phyloP scores from a whole-genome alignment of 108 stramenopile species.

The Pseudonitzschia delicatissima region DNA sequence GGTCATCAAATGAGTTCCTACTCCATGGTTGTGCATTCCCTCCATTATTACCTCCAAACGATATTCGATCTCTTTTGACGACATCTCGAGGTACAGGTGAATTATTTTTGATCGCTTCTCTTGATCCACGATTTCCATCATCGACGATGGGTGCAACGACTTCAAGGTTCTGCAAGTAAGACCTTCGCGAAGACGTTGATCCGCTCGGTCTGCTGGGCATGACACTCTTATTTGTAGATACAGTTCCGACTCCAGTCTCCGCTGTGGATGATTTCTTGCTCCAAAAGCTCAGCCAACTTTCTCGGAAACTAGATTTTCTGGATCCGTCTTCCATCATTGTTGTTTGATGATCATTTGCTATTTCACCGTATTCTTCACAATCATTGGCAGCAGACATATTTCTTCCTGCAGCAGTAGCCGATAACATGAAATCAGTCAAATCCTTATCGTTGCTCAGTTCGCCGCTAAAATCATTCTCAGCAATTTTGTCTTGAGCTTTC shows the following conservation, averaged over 20 bases:
- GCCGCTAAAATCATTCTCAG: slow-evolving; percentile 15
- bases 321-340: neutral
- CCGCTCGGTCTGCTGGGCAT: neutral
- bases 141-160: neutral
- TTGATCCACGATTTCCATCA: neutral
- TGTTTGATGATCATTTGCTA: neutral
- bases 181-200: too few relatives aligned
- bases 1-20: slow-evolving; percentile 17
- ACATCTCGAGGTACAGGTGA: neutral
- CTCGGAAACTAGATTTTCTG: neutral
- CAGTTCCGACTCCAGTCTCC: neutral
- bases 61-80: neutral
- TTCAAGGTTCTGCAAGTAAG: slow-evolving; percentile 1
- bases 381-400: neutral
- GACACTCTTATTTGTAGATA: neutral
- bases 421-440: neutral
- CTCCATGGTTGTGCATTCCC: too few relatives aligned
- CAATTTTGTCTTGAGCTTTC: slow-evolving; percentile 35
- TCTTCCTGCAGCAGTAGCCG: too few relatives aligned
- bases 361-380: neutral
- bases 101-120: neutral
- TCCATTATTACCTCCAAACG: neutral
- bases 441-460: neutral
- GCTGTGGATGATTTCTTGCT: neutral
- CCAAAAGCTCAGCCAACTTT: neutral